Evolutionary conservation across 2,329 filamentous ascomycete genomes (phyloP).

Genomic region (Trichoderma guizhouense): DNA sequence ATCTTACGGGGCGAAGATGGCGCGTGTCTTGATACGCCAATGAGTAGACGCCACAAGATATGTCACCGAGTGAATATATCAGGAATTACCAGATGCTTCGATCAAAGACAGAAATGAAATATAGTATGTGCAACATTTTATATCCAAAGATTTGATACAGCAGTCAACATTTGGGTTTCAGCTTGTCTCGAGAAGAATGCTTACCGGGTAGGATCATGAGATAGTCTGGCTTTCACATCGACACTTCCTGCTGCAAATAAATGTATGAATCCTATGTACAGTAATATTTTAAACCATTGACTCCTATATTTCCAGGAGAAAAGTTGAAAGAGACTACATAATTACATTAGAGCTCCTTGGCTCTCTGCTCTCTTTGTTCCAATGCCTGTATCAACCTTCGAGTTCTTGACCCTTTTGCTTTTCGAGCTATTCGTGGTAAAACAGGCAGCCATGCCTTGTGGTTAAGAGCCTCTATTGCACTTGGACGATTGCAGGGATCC

Average conservation of each 20-base stretch:
- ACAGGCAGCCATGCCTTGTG: neutral
- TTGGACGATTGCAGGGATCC: neutral
- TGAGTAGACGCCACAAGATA: too few species aligned
- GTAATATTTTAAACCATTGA: neutral
- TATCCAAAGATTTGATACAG: accelerated
- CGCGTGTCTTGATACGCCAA: too few species aligned
- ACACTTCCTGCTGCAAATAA: neutral
- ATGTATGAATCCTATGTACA: neutral
- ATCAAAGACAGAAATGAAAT: too few species aligned
- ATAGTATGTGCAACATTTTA: too few species aligned
- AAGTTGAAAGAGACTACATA: neutral
- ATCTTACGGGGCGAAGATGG: too few species aligned
- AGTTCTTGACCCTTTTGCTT: neutral
- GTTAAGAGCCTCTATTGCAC: neutral
- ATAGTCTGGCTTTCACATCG: neutral
- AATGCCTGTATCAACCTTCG: neutral
- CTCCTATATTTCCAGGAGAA: neutral
- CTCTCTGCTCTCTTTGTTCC: neutral
- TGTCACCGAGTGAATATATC: too few species aligned
- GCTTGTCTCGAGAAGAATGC: too few species aligned
- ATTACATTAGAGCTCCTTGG: neutral
- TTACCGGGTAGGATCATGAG: neutral
- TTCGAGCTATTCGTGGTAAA: neutral
- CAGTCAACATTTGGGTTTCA: too few species aligned
- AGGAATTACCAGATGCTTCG: too few species aligned